Evolutionary conservation across 345 rosid species (phyloP), one percentile per base, ranked within the genome.

Genomic region (Capsella bursapastoris): DNA sequence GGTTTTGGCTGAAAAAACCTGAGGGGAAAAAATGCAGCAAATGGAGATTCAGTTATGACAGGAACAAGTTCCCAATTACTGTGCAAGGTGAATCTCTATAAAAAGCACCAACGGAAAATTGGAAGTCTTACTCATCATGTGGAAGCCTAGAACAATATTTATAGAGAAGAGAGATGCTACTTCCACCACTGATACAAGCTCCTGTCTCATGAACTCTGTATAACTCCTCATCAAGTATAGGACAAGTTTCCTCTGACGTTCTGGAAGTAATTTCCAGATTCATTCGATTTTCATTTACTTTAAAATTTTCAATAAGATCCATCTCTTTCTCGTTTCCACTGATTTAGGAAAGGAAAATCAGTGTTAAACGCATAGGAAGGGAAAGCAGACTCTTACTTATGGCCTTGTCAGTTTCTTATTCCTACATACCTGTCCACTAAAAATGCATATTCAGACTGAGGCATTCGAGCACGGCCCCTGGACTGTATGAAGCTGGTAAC

Each of bases 401-500:
- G 47, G 65, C 55, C 68, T 57, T 32, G 55, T 27, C 3, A 77
- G 53, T 58, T 50, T 59, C 57, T 56, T 49, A 15, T 27, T 78
- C 11, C 45, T 75, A 66, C 66, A 64, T 57, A 94, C 98, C 98
- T 73, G 87, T 94, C 86, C 73, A 91, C 97, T 72, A 94, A 80
- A 83, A 94, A 94, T 57, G 89, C 97, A 84, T 93, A 93, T 84
- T 93, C 96, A 65, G 98, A 93, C 71, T 86, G 86, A 59, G 94
- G 89, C 98, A 91, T 91, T 67, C 98, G 82, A 57, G 97, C 98
- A 31, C 98, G 97, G 9, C 98, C 98, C 84, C 98, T 86, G 14
- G 98, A 94, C 85, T 94, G 98, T 71, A 91, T 94, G 83, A 94
- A 94, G 86, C 98, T 94, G 57, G 96, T 77, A 48, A 91, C 95